Evolutionary conservation across 805 yeast species (phyloP), one percentile per base, ranked within the genome.

Genomic region (Starmerella lactis-condensi): DNA sequence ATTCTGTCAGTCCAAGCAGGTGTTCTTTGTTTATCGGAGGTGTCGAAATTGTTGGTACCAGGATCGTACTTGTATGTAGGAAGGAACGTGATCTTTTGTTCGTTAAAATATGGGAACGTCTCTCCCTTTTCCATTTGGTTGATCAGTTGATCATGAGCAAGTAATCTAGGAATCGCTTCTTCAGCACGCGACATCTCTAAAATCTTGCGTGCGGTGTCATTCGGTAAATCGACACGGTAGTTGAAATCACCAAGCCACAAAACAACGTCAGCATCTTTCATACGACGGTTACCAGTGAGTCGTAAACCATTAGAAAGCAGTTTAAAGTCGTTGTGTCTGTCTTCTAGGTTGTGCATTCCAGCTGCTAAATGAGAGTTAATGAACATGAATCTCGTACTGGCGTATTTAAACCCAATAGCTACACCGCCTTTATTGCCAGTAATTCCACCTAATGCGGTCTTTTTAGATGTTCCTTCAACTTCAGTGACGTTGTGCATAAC

Each of bases 1-100:
- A 79, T 74, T 46, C 98, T 61, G 52, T 85, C 98, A 0, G 96
- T 85, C 95, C 96, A 85, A 0, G 94, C 75, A 1, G 98, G 98
- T 4, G 78, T 72, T 44, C 98, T 64, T 39, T 75, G 85, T 50
- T 85, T 85, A 43, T 85, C 98, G 8, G 92, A 75, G 1, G 91
- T 63, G 51, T 85, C 96, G 50, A 83, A 89, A 13, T 52, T 57
- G 29, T 67, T 63, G 0, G 93, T 74, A 3, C 85, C 89, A 39
- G 75, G 74, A 50, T 85, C 93, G 53, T 69, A 85, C 49, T 85
- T 85, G 57, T 85, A 85, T 1, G 98, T 89, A 7, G 96, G 98
- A 23, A 67, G 62, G 50, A 89, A 85, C 26, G 60, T 67, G 33
- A 85, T 67, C 17, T 73, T 70, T 39, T 71, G 67, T 49, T 89